Base-by-base conservation (phyloP, 1,284 basidiomycete genomes). In the Boletus sp. region DNA sequence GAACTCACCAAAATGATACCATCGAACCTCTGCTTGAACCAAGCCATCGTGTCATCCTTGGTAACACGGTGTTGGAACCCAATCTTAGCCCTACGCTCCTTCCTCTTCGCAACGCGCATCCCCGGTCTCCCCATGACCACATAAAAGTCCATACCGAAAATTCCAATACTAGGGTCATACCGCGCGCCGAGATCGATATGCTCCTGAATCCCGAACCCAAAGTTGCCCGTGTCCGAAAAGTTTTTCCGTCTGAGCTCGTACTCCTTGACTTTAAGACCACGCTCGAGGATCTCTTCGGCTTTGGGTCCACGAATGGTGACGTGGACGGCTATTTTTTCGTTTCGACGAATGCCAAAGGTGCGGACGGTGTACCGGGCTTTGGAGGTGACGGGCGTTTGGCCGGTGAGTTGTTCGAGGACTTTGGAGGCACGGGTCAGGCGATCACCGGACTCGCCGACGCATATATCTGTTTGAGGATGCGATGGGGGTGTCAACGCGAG, bases 311-410 rank as follows among this genome's bases (percentile, higher is more conserved):
- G 93, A 76, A 99, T 96, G 69, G 95, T 99, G 69, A 99, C 95
- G 77, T 99, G 95, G 64, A 90, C 91, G 49, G 96, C 96, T 69
- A 99, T 99, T 85, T 99, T 98, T 78, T 99, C 96, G 82, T 99
- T 99, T 79, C 95, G 91, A 72, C 96, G 91, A 80, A 99, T 99
- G 72, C 92, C 90, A 78, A 99, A 99, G 51, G 91, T 91, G 67
- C 95, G 94, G 74, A 99, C 93, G 65, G 96, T 99, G 90, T 96
- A 99, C 64, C 95, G 92, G 56, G 95, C 95, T 83, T 98, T 99
- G 72, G 93, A 96, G 64, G 95, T 97, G 63, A 99, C 95, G 67
- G 96, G 95, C 51, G 95, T 94, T 81, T 99, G 95, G 68, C 95
- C 96, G 61, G 95, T 99, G 57, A 99, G 88, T 77, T 99, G 96